phyloP scores from a whole-genome alignment of 2,329 filamentous ascomycete species.

The Fusarium subtropicale region DNA sequence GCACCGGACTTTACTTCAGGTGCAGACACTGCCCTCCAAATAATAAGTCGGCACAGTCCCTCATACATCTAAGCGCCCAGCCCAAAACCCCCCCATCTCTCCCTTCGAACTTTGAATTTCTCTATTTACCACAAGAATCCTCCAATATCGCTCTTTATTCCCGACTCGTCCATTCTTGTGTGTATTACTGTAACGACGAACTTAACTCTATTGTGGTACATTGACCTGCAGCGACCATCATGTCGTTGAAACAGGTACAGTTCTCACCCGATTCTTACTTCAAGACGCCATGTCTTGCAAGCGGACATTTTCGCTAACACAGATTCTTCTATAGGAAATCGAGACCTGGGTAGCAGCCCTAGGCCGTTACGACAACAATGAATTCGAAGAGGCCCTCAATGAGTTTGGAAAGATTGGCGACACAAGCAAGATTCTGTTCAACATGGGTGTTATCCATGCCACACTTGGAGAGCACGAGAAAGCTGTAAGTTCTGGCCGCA shows the following conservation, averaged over 20 bases:
- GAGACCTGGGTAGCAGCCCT: constrained; percentile 97
- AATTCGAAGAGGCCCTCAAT: constrained; percentile 89
- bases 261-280: constrained; percentile 2
- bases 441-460: constrained; percentile 97
- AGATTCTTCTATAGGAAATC: constrained; percentile 78
- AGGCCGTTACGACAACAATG: constrained; percentile 93
- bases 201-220: constrained; percentile 35
- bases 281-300: constrained; percentile 7
- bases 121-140: constrained; percentile 33
- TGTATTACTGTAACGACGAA: constrained; percentile 7
- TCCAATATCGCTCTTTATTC: constrained; percentile 21
- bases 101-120: constrained; percentile 35
- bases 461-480: constrained; percentile 95
- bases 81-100: constrained; percentile 34
- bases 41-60: constrained; percentile 47
- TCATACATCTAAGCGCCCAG: constrained; percentile 46
- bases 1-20: constrained; percentile 31
- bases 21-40: constrained; percentile 41
- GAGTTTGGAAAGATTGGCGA: constrained; percentile 90
- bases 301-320: constrained; percentile 30
- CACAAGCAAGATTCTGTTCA: constrained; percentile 98
- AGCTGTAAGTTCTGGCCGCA: constrained; percentile 73
- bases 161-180: constrained; percentile 5
- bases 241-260: constrained; percentile 72
- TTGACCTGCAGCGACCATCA: constrained; percentile 52